These are phyloP conservation scores for Talaromyces wortmannii DNA, from an alignment of 495 filamentous ascomycete species.

Conservation along the genomic window DNA sequence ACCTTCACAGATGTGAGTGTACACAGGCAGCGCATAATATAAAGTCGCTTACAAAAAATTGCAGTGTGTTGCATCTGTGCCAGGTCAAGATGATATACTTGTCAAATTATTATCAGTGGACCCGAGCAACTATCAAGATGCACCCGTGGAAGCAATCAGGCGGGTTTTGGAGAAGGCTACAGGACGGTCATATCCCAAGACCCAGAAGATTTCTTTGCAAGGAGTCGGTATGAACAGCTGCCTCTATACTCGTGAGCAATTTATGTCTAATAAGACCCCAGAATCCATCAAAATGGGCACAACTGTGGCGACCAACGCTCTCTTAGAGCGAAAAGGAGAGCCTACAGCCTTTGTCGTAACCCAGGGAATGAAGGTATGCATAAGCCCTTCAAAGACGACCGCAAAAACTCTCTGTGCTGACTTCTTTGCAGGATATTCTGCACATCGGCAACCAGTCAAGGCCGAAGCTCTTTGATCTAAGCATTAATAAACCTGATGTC, in stretches of 20 bases:
- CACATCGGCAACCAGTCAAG: conserved; percentile 72
- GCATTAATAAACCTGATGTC: conserved; percentile 64
- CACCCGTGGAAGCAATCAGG: conserved; percentile 78
- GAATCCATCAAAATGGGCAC: conserved; percentile 79
- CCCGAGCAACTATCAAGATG: conserved; percentile 75
- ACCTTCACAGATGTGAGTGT: conserved; percentile 59
- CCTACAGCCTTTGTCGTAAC: conserved; percentile 79
- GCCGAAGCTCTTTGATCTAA: conserved; percentile 69
- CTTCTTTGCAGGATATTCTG: conserved; percentile 69
- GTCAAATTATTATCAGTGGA: conserved; percentile 81
- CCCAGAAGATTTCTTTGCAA: conserved; percentile 28
- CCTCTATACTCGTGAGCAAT: too few species aligned
- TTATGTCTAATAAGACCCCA: too few species aligned
- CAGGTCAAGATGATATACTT: conserved; percentile 53
- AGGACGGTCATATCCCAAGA: conserved; percentile 63
- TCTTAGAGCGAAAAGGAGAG: conserved; percentile 87
- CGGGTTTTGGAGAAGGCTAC: conserved; percentile 74
- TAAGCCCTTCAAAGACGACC: too few species aligned
- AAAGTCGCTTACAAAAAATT: too few species aligned
- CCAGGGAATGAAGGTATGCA: conserved; percentile 38
- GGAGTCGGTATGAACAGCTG: conserved; percentile 36
- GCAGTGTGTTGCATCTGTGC: background rate
- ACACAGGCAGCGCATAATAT: too few species aligned
- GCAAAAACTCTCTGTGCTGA: too few species aligned
- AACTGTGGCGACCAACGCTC: conserved; percentile 75